phyloP scores from a whole-genome alignment of 129 eudicot genomes.

The Artemisia tridentata region DNA sequence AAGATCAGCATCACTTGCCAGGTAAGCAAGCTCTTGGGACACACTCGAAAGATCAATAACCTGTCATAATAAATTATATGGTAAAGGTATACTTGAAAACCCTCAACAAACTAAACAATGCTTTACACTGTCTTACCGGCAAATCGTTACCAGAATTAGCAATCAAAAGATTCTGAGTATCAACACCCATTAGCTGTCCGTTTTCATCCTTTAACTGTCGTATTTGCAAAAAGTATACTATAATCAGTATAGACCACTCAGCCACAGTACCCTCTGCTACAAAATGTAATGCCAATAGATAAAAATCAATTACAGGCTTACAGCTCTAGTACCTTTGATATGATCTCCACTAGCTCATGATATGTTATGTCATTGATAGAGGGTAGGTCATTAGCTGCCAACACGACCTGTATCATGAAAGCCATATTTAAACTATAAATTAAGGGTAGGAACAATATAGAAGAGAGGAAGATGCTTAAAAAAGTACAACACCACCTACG shows the following conservation, averaged over 20 bases:
- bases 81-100: not conserved
- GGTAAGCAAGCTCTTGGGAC: constrained; percentile 91
- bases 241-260: constrained; percentile 8
- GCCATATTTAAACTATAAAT: constrained; percentile 4
- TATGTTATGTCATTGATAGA: constrained; percentile 93
- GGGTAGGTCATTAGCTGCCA: constrained; percentile 96
- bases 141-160: constrained; percentile 97
- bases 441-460: not conserved
- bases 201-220: constrained; percentile 88
- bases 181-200: constrained; percentile 88
- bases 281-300: not conserved
- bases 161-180: constrained; percentile 80
- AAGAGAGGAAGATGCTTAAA: not conserved
- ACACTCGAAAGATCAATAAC: constrained; percentile 90
- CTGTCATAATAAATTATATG: constrained; percentile 34
- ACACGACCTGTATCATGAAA: constrained; percentile 64
- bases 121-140: constrained; percentile 64
- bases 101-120: constrained; percentile 5
- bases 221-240: not conserved
- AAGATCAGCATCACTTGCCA: constrained; percentile 90
- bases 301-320: not conserved
- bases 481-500: not conserved
- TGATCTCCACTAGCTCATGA: constrained; percentile 74
- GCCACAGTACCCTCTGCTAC: constrained; percentile 4
- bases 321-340: constrained; percentile 58